Percentiles rank a stretch among this genome's conserved stretches.
Conservation (phyloP, 2,329 filamentous ascomycete genomes). For the Zymoseptoria tritici region DNA sequence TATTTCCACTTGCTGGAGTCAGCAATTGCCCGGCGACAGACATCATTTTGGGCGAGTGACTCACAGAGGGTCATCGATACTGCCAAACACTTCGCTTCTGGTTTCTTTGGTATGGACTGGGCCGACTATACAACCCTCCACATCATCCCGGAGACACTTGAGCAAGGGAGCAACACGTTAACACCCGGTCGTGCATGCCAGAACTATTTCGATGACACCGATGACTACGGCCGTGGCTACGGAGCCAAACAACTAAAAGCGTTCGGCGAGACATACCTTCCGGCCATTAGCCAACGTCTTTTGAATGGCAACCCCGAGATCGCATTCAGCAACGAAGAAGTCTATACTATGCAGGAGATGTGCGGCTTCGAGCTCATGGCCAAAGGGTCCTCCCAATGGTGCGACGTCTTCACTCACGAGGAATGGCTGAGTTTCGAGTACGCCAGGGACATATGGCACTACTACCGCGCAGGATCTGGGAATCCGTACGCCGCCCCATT, state of each 20-base stretch:
- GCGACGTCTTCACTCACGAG: conserved; percentile 46
- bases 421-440: conserved; percentile 53
- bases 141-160: conserved; percentile 46
- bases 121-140: conserved; percentile 37
- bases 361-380: conserved; percentile 53
- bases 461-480: conserved; percentile 52
- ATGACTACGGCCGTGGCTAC: conserved; percentile 41
- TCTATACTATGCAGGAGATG: conserved; percentile 56
- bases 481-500: conserved; percentile 47
- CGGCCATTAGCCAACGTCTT: conserved; percentile 40
- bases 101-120: conserved; percentile 49
- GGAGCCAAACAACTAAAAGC: conserved; percentile 41
- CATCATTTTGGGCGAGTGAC: conserved; percentile 49
- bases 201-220: conserved; percentile 31
- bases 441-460: conserved; percentile 51
- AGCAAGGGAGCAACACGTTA: conserved; percentile 47
- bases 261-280: conserved; percentile 44
- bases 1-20: conserved; percentile 42
- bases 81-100: conserved; percentile 47
- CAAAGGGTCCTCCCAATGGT: conserved; percentile 49
- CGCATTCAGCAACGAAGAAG: conserved; percentile 39
- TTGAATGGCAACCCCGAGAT: conserved; percentile 37
- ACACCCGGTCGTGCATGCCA: conserved; percentile 47
- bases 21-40: conserved; percentile 24
- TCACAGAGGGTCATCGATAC: conserved; percentile 50